A percentile compares a stretch with the other conserved stretches of the same genome.
Conservation (phyloP, 2,329 filamentous ascomycete genomes). For the Dactylellina parvicollis region DNA sequence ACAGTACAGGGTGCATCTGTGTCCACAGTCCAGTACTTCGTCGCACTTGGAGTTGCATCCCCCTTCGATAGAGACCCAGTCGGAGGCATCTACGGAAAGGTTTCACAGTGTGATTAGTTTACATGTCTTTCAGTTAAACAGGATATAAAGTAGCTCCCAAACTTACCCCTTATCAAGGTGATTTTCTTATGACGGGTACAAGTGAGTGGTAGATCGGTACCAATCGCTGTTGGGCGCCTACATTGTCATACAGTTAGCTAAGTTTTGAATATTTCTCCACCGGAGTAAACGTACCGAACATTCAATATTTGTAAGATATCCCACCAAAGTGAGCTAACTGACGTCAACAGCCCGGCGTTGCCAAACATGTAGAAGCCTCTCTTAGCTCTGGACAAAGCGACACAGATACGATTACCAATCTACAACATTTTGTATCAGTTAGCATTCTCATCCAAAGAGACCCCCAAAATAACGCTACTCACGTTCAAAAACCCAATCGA, state of each 20-base stretch:
- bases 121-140: background rate
- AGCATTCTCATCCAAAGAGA: background rate
- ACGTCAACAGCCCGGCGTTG: constrained; percentile 69
- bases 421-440: constrained; percentile 2
- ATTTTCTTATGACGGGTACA: constrained; percentile 70
- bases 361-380: constrained; percentile 87
- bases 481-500: constrained; percentile 79
- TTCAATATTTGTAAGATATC: constrained; percentile 64
- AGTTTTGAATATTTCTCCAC: background rate
- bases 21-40: constrained; percentile 65
- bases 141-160: background rate
- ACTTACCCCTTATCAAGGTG: constrained; percentile 65
- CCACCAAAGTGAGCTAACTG: constrained; percentile 66
- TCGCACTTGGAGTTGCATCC: constrained; percentile 67
- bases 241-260: constrained; percentile 19
- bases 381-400: constrained; percentile 75
- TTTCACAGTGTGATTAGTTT: background rate
- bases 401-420: constrained; percentile 69
- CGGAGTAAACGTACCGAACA: constrained; percentile 34
- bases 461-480: background rate
- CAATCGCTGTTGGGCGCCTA: constrained; percentile 61
- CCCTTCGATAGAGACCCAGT: constrained; percentile 68
- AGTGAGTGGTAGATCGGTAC: constrained; percentile 69
- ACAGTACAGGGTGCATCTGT: constrained; percentile 66
- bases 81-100: constrained; percentile 62